These are phyloP conservation scores for Phragmites australis DNA, from an alignment of 176 grass and related monocot genomes.

Conservation along the genomic window DNA sequence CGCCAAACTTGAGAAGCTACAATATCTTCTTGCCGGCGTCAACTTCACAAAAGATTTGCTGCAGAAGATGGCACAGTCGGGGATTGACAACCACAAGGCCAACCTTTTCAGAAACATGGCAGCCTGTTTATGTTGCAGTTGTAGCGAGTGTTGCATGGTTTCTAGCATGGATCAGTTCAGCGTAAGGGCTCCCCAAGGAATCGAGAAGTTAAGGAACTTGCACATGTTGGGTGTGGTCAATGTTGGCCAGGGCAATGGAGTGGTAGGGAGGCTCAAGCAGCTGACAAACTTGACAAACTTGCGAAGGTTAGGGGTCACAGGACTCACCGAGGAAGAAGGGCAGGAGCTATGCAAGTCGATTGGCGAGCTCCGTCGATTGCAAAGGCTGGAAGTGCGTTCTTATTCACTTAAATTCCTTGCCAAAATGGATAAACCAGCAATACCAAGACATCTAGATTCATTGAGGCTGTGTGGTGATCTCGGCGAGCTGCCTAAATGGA, in stretches of 20 bases:
- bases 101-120: background rate
- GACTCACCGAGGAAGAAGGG: slow-evolving; percentile 2
- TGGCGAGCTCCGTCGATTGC: slow-evolving; percentile 30
- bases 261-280: slow-evolving; percentile 16
- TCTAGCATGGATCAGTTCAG: background rate
- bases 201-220: slow-evolving; percentile 27
- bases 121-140: background rate
- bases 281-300: slow-evolving; percentile 25
- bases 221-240: slow-evolving; percentile 31
- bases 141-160: background rate
- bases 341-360: slow-evolving; percentile 30
- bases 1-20: slow-evolving; percentile 36
- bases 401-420: slow-evolving; percentile 36
- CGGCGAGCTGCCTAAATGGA: slow-evolving; percentile 29
- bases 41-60: background rate
- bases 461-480: slow-evolving; percentile 22
- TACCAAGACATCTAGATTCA: slow-evolving; percentile 36
- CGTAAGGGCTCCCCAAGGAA: slow-evolving; percentile 24
- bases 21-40: slow-evolving; percentile 17
- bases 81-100: too few species aligned
- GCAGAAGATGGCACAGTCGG: background rate
- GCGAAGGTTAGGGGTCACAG: slow-evolving; percentile 26
- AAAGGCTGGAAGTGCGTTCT: slow-evolving; percentile 39
- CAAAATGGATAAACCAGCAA: background rate
- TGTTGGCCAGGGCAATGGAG: slow-evolving; percentile 11